Conservation (phyloP, 1,284 basidiomycete species). For the Fomitopsis pinicola region DNA sequence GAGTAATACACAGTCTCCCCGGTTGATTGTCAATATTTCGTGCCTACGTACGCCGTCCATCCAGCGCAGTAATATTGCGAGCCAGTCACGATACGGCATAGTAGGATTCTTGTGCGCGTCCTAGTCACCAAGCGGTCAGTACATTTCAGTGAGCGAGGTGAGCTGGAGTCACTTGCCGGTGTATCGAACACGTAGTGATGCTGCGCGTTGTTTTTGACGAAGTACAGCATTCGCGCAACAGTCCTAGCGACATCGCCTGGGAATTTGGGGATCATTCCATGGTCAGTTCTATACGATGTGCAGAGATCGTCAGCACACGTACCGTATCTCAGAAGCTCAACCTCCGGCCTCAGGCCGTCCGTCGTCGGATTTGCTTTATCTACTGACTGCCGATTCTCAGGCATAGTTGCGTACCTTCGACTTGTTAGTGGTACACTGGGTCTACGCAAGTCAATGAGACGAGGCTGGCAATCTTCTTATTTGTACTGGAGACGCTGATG, state of each 20-base stretch:
- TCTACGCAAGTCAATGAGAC: too few species aligned
- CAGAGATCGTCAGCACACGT: not conserved
- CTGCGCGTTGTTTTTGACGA: not conserved
- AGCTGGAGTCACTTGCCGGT: not conserved
- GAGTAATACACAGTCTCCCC: not conserved
- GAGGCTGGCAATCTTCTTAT: too few species aligned
- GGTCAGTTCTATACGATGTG: not conserved
- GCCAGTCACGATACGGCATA: not conserved
- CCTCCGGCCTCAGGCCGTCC: not conserved
- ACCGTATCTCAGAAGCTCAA: not conserved
- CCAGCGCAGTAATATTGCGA: not conserved
- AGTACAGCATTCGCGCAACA: not conserved
- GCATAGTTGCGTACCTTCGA: too few species aligned
- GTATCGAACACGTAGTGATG: constrained; percentile 1
- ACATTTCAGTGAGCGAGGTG: not conserved
- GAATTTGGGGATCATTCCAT: not conserved
- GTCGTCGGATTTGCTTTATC: not conserved
- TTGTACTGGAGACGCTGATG: too few species aligned
- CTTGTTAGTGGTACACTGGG: too few species aligned
- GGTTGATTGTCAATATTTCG: not conserved
- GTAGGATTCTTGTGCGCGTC: not conserved
- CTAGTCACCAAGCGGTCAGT: not conserved
- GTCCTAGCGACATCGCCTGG: not conserved
- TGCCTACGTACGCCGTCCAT: not conserved
- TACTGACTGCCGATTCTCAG: not conserved